A percentile compares a stretch with the other conserved stretches of the same genome.
phyloP scores from a whole-genome alignment of 441 rosid genomes.

The Adansonia gregorii region DNA sequence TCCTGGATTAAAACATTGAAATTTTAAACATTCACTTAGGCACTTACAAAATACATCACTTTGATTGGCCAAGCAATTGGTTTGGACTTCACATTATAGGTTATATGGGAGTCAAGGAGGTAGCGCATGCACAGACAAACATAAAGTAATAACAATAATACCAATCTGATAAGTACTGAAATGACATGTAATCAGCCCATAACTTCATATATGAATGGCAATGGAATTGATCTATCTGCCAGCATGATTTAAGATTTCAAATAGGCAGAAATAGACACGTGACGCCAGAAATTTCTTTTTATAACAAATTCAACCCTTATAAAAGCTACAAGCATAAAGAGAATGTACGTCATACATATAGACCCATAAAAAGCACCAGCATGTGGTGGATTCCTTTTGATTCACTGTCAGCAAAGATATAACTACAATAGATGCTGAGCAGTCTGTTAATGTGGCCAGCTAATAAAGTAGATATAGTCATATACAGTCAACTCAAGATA shows the following conservation, averaged over 20 bases:
- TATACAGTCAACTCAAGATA: background rate
- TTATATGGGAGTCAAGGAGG: background rate
- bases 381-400: background rate
- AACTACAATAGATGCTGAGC: background rate
- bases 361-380: background rate
- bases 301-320: background rate
- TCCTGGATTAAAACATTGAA: constrained; percentile 44
- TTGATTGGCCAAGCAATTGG: background rate
- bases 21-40: background rate
- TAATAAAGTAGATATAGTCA: background rate
- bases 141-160: background rate
- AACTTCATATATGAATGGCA: background rate
- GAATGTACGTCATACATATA: background rate
- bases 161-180: background rate
- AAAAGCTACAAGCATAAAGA: background rate
- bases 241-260: background rate
- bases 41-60: background rate
- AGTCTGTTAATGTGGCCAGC: background rate
- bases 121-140: background rate
- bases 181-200: background rate
- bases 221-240: background rate
- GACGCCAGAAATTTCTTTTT: background rate
- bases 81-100: background rate
- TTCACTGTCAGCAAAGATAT: background rate
- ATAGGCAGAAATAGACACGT: background rate